Evolutionary conservation across 2,329 filamentous ascomycete genomes (phyloP), one percentile per base, ranked within the genome.

Genomic region (Arachnopeziza araneosa): DNA sequence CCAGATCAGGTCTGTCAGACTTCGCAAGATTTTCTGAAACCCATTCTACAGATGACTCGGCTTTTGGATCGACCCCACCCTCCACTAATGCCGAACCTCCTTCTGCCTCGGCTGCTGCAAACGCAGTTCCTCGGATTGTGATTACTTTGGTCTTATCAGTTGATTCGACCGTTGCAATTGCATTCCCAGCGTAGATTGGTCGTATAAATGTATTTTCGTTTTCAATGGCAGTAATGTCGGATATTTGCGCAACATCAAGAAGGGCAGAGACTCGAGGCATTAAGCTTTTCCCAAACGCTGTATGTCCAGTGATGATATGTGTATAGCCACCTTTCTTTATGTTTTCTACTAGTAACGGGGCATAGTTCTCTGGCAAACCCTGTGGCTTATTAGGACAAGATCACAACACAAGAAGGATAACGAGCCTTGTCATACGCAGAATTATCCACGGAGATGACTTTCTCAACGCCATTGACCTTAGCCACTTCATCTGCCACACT

Each of bases 161-260:
- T 2, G 92, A 96, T 76, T 98, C 90, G 61, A 99, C 93, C 10
- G 95, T 99, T 44, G 96, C 85, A 71, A 99, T 96, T 54, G 93
- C 95, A 73, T 99, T 99, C 58, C 95, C 95, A 60, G 95, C 95
- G 75, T 99, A 99, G 72, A 99, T 97, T 26, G 95, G 93, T 60
- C 95, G 89, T 58, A 97, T 89, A 71, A 99, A 99, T 14, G 91
- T 97, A 75, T 93, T 93, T 75, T 96, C 93, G 75, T 85, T 85
- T 76, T 97, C 86, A 72, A 99, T 89, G 1, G 77, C 81, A 21
- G 87, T 97, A 67, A 98, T 90, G 74, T 99, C 95, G 52, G 93
- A 96, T 63, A 99, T 86, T 73, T 96, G 93, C 77, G 97, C 93
- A 44, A 88, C 86, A 74, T 99, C 95, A 61, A 99, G 82, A 59